phyloP scores from a whole-genome alignment of 805 yeast species.

The Dipodascus albidus region DNA sequence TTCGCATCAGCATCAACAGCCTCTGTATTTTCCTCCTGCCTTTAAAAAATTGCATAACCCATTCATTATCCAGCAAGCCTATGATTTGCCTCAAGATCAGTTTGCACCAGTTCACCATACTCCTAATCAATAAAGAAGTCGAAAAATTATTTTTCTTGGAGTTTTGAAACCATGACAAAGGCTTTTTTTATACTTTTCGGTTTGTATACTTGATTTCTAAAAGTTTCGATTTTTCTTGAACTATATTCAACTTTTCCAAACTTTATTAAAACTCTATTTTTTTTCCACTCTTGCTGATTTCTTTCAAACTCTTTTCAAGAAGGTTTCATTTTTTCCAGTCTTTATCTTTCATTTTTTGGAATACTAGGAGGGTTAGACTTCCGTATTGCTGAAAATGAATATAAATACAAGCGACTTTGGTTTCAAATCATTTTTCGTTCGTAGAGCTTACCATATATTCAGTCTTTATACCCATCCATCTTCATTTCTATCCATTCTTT shows the following conservation, averaged over 20 bases:
- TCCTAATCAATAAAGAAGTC: conserved; percentile 1
- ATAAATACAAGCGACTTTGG: background rate
- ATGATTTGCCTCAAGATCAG: background rate
- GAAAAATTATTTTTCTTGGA: too few species aligned
- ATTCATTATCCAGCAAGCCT: background rate
- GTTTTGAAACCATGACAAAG: background rate
- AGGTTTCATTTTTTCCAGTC: too few species aligned
- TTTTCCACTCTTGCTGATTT: background rate
- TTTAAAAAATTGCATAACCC: background rate
- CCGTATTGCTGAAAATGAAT: background rate
- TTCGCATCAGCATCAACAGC: background rate
- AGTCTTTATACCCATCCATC: background rate
- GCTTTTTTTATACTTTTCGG: too few species aligned
- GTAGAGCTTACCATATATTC: background rate
- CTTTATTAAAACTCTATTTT: background rate
- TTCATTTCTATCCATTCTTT: too few species aligned
- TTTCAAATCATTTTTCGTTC: too few species aligned
- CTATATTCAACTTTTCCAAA: background rate
- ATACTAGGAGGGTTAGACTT: background rate
- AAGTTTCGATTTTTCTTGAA: too few species aligned
- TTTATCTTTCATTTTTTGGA: too few species aligned
- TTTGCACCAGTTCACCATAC: background rate
- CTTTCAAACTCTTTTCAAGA: too few species aligned
- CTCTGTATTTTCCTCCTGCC: background rate
- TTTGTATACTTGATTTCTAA: background rate